Conservation (phyloP, 768 basidiomycete genomes). For the Hericium alpestre region DNA sequence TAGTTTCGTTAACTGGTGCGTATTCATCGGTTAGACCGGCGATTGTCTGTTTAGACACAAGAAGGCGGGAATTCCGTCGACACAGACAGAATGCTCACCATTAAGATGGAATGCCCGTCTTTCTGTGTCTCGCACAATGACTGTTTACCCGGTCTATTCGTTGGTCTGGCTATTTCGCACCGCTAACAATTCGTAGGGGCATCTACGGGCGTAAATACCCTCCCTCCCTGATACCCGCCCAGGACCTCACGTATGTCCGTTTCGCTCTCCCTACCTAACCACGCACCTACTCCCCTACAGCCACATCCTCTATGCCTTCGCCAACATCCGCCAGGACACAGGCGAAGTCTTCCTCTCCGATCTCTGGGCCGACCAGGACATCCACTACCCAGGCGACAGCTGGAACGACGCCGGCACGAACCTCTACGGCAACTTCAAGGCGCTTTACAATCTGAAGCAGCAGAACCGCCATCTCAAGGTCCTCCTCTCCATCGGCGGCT, state of each 20-base stretch:
- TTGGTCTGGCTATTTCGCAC: neutral
- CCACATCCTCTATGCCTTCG: conserved; percentile 90
- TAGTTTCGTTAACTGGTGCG: conserved; percentile 73
- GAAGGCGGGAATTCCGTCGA: too few species aligned
- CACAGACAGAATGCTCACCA: too few species aligned
- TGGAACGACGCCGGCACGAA: conserved; percentile 91
- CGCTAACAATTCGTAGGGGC: conserved; percentile 43
- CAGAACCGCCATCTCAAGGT: conserved; percentile 69
- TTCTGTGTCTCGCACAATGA: neutral
- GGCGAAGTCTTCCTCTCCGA: conserved; percentile 89
- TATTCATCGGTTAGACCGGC: neutral
- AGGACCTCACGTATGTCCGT: conserved; percentile 71
- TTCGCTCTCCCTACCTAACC: conserved; percentile 5
- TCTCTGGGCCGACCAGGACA: conserved; percentile 91
- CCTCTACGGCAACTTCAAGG: conserved; percentile 93
- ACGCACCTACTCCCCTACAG: conserved; percentile 23
- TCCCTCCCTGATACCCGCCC: conserved; percentile 70
- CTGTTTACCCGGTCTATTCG: neutral
- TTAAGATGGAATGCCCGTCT: too few species aligned
- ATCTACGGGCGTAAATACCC: conserved; percentile 92
- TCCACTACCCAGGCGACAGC: conserved; percentile 89
- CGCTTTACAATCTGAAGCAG: conserved; percentile 86
- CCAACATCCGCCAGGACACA: conserved; percentile 70
- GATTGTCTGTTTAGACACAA: neutral
- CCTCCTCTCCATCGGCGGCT: conserved; percentile 87